Conservation (phyloP, 345 rosid species). For the Excoecaria agallocha region DNA sequence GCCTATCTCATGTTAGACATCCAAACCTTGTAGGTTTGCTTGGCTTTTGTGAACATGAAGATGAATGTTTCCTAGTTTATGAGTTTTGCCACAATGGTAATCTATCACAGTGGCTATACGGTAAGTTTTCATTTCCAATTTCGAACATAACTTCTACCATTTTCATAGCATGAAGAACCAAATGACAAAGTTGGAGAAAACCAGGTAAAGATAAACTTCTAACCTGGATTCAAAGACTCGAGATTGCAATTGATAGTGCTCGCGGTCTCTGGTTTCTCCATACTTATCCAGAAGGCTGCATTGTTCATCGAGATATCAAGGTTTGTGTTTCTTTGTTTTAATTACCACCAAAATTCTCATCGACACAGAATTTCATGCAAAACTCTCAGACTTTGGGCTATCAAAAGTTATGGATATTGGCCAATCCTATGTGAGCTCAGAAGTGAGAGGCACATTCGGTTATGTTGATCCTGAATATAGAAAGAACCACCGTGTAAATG, state of each 20-base stretch:
- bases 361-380: slow-evolving; percentile 44
- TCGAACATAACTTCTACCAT: not conserved
- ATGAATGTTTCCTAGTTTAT: slow-evolving; percentile 53
- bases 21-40: slow-evolving; percentile 57
- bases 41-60: slow-evolving; percentile 48
- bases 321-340: not conserved
- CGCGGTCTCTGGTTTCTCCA: slow-evolving; percentile 50
- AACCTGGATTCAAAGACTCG: slow-evolving; percentile 50
- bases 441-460: slow-evolving; percentile 66
- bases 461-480: slow-evolving; percentile 60
- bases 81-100: slow-evolving; percentile 58
- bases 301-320: slow-evolving; percentile 56
- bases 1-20: slow-evolving; percentile 56
- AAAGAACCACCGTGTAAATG: slow-evolving; percentile 50
- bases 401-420: slow-evolving; percentile 61
- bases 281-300: slow-evolving; percentile 43
- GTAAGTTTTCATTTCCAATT: slow-evolving; percentile 25
- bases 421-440: slow-evolving; percentile 56
- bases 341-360: slow-evolving; percentile 49
- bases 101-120: slow-evolving; percentile 59
- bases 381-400: slow-evolving; percentile 56
- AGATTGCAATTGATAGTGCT: slow-evolving; percentile 46
- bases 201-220: slow-evolving; percentile 46
- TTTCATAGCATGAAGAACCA: not conserved
- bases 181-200: slow-evolving; percentile 12